Evolutionary conservation across 768 basidiomycete species (phyloP), one percentile per base, ranked within the genome.

Genomic region (Strobilomyces dryophilus): DNA sequence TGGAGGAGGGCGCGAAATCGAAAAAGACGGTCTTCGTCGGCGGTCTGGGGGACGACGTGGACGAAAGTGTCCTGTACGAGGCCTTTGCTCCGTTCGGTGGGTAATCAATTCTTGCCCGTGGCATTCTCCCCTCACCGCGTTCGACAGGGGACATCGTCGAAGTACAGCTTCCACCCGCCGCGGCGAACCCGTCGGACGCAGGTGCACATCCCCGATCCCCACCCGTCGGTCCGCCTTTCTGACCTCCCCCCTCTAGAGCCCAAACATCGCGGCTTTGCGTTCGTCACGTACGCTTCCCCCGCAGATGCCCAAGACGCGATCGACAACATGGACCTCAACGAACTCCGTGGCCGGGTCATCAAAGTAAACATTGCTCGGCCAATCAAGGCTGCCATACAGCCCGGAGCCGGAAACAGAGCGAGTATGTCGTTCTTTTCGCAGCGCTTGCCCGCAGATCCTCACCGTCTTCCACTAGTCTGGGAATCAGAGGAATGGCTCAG

Each of bases 301-400:
- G 79, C 80, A 21, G 92, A 95, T 70, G 94, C 95, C 5, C 88
- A 91, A 65, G 95, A 98, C 67, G 95, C 95, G 27, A 95, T 98
- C 55, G 95, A 98, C 76, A 98, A 98, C 73, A 98, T 94, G 91
- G 94, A 98, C 71, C 74, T 95, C 71, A 97, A 95, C 64, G 94
- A 95, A 66, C 76, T 90, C 53, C 79, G 75, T 46, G 92, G 85
- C 46, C 81, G 80, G 54, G 85, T 88, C 47, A 71, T 90, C 56
- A 89, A 86, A 73, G 92, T 86, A 45, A 95, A 90, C 66, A 70
- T 94, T 37, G 94, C 95, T 9, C 80, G 88, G 42, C 91, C 92
- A 6, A 82, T 84, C 76, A 93, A 89, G 66, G 80, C 79, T 1
- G 77, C 83, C 32, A 68, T 83, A 42, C 83, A 87, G 60, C 71